phyloP scores from a whole-genome alignment of 2,329 filamentous ascomycete genomes.

The Coniochaeta prunicola region DNA sequence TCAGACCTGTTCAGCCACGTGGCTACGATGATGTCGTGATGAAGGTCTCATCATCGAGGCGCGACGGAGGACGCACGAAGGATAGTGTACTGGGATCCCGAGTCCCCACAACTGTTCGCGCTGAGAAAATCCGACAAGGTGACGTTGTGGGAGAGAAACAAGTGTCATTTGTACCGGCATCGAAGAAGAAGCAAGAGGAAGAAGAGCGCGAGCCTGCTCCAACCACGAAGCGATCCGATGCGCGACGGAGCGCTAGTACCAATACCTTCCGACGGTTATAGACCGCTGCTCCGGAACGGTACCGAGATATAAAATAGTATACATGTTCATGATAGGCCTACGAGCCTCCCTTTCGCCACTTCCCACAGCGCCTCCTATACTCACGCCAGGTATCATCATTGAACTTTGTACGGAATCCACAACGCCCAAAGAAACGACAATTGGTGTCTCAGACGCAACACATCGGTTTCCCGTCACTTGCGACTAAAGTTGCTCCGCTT shows the following conservation, averaged over 20 bases:
- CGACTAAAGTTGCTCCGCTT: constrained; percentile 27
- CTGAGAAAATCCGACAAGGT: constrained; percentile 34
- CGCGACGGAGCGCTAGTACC: constrained; percentile 64
- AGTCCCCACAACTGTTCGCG: constrained; percentile 40
- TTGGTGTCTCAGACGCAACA: not conserved
- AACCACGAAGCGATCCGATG: constrained; percentile 27
- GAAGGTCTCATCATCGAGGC: constrained; percentile 62
- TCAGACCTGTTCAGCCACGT: constrained; percentile 15
- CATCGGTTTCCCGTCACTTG: constrained; percentile 16
- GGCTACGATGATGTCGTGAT: constrained; percentile 40
- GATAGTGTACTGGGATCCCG: constrained; percentile 53
- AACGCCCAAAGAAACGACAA: not conserved
- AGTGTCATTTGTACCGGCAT: constrained; percentile 65
- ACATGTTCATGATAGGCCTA: constrained; percentile 3
- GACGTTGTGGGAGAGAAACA: constrained; percentile 57
- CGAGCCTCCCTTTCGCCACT: not conserved
- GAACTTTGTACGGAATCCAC: not conserved
- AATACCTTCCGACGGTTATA: constrained; percentile 67
- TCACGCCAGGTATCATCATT: not conserved
- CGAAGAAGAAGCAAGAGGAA: constrained; percentile 37
- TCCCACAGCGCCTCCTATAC: not conserved
- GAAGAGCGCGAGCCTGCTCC: constrained; percentile 24
- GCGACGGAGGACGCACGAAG: constrained; percentile 40
- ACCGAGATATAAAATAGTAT: constrained; percentile 13
- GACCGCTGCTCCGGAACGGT: constrained; percentile 15